Evolutionary conservation across 2,329 filamentous ascomycete species (phyloP).

Genomic region (Thielaviopsis cerberus): DNA sequence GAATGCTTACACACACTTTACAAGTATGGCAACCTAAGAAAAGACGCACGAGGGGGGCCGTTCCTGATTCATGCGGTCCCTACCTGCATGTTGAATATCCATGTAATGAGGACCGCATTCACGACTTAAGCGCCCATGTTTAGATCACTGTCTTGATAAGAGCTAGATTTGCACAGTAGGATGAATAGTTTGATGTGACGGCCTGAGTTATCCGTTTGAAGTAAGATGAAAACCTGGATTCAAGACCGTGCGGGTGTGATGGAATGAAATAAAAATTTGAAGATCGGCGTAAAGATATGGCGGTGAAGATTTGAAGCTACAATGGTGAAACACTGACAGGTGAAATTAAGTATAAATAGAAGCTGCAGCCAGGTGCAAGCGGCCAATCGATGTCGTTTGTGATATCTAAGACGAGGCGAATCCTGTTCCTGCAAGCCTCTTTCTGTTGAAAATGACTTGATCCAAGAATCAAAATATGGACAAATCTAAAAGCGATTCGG

Average conservation of each 20-base stretch:
- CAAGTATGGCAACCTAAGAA: neutral
- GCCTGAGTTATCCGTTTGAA: neutral
- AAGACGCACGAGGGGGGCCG: neutral
- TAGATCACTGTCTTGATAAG: neutral
- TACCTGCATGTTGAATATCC: neutral
- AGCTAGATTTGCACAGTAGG: too few species aligned
- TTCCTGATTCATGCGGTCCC: neutral
- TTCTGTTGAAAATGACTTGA: neutral
- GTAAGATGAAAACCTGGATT: neutral
- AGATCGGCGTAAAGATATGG: neutral
- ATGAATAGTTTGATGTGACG: neutral
- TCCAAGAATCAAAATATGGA: neutral
- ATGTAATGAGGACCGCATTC: neutral
- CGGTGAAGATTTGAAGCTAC: neutral
- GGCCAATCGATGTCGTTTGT: neutral
- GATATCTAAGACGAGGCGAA: neutral
- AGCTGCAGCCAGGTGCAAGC: neutral
- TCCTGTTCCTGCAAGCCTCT: neutral
- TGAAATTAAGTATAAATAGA: neutral
- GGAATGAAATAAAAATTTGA: neutral
- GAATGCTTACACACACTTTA: neutral
- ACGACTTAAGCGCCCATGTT: neutral
- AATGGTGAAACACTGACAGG: neutral
- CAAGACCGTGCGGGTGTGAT: too few species aligned
- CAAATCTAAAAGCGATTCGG: neutral